Evolutionary conservation across 2,329 filamentous ascomycete species (phyloP).

Genomic region (Fusarium coffeatum): DNA sequence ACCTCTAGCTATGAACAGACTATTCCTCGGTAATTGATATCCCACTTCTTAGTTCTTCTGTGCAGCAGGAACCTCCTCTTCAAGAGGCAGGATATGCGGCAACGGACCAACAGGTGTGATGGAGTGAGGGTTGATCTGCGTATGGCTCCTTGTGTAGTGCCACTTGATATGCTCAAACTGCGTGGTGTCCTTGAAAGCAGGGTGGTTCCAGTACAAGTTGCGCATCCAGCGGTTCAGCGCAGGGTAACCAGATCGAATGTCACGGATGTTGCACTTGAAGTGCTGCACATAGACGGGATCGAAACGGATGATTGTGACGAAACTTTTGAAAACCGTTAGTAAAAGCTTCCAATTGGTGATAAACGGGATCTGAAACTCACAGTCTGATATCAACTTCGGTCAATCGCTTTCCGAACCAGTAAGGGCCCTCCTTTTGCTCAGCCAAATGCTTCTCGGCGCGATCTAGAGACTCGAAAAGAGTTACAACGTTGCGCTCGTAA

Average conservation of each 20-base stretch:
- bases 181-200: slow-evolving; percentile 84
- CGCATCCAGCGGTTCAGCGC: slow-evolving; percentile 83
- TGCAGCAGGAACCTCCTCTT: slow-evolving; percentile 78
- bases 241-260: slow-evolving; percentile 87
- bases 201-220: slow-evolving; percentile 83
- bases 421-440: slow-evolving; percentile 65
- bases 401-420: slow-evolving; percentile 77
- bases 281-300: slow-evolving; percentile 87
- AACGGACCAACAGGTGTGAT: slow-evolving; percentile 89
- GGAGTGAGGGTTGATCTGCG: slow-evolving; percentile 72
- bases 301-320: slow-evolving; percentile 77
- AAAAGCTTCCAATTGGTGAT: background rate
- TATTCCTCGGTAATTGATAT: background rate
- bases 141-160: slow-evolving; percentile 71
- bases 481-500: slow-evolving; percentile 78
- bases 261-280: slow-evolving; percentile 87
- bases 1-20: background rate
- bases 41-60: slow-evolving; percentile 22
- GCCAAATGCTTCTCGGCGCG: slow-evolving; percentile 77
- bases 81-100: slow-evolving; percentile 81
- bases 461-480: slow-evolving; percentile 82
- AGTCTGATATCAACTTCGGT: slow-evolving; percentile 87
- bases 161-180: slow-evolving; percentile 96
- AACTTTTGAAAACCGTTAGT: slow-evolving; percentile 55
- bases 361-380: slow-evolving; percentile 50